phyloP scores from a whole-genome alignment of 2,329 filamentous ascomycete genomes.

The Sporothrix variecibatus region DNA sequence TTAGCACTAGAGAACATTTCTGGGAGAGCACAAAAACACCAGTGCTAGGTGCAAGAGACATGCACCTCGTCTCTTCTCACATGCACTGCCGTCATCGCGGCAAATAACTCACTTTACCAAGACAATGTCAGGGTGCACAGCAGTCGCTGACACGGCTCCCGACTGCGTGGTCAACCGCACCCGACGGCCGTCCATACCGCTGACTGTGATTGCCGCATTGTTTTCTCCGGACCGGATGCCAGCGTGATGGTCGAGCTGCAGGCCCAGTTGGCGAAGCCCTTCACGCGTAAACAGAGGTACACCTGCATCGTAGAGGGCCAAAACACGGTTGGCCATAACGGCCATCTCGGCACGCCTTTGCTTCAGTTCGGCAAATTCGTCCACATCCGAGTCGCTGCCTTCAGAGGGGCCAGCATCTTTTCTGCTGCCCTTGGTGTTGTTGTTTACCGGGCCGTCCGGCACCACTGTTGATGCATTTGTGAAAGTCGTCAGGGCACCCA shows the following conservation, averaged over 20 bases:
- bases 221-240: slow-evolving; percentile 27
- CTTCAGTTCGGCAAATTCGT: not conserved
- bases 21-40: not conserved
- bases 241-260: slow-evolving; percentile 24
- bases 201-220: slow-evolving; percentile 21
- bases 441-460: not conserved
- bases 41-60: not conserved
- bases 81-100: not conserved
- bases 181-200: slow-evolving; percentile 26
- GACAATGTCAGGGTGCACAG: slow-evolving; percentile 30
- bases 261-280: slow-evolving; percentile 22
- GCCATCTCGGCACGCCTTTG: slow-evolving; percentile 27
- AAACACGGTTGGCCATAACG: slow-evolving; percentile 18
- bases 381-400: not conserved
- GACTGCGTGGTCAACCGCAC: slow-evolving; percentile 24
- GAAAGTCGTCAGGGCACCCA: not conserved
- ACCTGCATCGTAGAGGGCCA: slow-evolving; percentile 29
- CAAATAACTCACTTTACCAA: slow-evolving; percentile 26
- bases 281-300: slow-evolving; percentile 30
- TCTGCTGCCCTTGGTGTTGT: not conserved
- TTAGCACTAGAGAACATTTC: not conserved
- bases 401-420: not conserved
- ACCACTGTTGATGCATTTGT: not conserved
- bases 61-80: not conserved
- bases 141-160: slow-evolving; percentile 16